Conservation (phyloP, 2,329 filamentous ascomycete genomes). For the Elsinoe fawcettii region DNA sequence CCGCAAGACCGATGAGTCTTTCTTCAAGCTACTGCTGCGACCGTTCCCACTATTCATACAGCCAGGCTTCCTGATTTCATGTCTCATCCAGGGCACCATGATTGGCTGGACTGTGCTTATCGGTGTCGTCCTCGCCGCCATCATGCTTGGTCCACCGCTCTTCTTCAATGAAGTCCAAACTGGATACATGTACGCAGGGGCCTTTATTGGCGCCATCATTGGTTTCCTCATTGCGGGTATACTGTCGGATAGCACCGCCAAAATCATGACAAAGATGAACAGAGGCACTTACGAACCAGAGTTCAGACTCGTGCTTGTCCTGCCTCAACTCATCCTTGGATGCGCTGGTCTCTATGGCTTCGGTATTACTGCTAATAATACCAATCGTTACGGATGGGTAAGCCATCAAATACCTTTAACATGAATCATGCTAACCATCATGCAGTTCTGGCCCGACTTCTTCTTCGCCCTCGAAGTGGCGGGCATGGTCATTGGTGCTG, state of each 20-base stretch:
- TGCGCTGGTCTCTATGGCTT: constrained; percentile 78
- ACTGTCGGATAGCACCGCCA: constrained; percentile 65
- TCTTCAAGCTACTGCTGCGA: constrained; percentile 57
- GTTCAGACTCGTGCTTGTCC: constrained; percentile 73
- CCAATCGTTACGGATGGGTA: constrained; percentile 55
- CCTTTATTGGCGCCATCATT: constrained; percentile 72
- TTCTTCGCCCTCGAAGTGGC: constrained; percentile 80
- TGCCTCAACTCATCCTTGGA: constrained; percentile 73
- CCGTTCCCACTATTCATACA: constrained; percentile 79
- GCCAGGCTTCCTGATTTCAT: constrained; percentile 75
- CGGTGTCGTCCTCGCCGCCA: constrained; percentile 70
- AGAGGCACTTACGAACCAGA: constrained; percentile 83
- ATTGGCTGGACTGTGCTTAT: constrained; percentile 97
- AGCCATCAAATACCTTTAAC: not conserved
- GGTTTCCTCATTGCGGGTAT: constrained; percentile 70
- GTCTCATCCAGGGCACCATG: constrained; percentile 75
- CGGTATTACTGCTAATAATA: constrained; percentile 61
- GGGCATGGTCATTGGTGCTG: constrained; percentile 87
- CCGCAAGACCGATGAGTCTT: constrained; percentile 69
- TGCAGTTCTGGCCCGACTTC: constrained; percentile 56
- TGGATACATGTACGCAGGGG: constrained; percentile 79
- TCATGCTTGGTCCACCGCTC: constrained; percentile 72
- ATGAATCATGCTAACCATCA: not conserved
- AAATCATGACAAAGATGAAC: constrained; percentile 64
- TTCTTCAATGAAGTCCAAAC: constrained; percentile 75